These are phyloP conservation scores for Ogataea angusta DNA, from an alignment of 805 yeast species.

Conservation along the genomic window DNA sequence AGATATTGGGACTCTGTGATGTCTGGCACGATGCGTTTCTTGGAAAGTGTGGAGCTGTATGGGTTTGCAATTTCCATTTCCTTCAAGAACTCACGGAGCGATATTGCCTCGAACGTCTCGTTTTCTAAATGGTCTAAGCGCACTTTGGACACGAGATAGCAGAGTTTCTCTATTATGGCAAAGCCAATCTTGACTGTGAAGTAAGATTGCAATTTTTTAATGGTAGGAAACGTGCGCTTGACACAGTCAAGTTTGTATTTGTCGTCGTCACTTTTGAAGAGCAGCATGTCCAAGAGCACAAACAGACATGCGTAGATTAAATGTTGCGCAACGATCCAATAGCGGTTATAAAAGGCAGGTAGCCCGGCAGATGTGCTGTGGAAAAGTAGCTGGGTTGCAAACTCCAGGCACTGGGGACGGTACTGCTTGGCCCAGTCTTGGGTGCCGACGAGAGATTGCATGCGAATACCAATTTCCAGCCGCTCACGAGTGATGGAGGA, in stretches of 20 bases:
- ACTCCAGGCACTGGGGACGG: constrained; percentile 18
- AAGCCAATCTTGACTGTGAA: constrained; percentile 26
- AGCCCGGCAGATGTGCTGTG: constrained; percentile 19
- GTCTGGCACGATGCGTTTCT: constrained; percentile 9
- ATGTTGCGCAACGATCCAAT: constrained; percentile 29
- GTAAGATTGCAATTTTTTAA: constrained; percentile 18
- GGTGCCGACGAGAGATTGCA: constrained; percentile 20
- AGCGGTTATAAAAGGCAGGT: constrained; percentile 22
- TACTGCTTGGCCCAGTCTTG: constrained; percentile 20
- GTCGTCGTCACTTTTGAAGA: constrained; percentile 23
- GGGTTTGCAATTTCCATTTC: constrained; percentile 20
- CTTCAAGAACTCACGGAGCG: constrained; percentile 17
- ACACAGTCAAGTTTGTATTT: constrained; percentile 17
- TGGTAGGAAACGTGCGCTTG: constrained; percentile 18
- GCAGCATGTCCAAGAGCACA: constrained; percentile 25
- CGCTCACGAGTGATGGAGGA: constrained; percentile 26
- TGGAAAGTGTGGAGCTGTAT: constrained; percentile 1
- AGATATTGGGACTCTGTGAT: constrained; percentile 17
- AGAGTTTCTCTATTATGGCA: constrained; percentile 26
- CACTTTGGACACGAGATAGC: constrained; percentile 20
- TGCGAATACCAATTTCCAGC: constrained; percentile 22
- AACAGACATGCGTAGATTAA: constrained; percentile 26
- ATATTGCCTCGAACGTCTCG: constrained; percentile 19
- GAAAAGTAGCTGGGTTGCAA: constrained; percentile 18
- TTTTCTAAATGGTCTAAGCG: constrained; percentile 11